phyloP scores from a whole-genome alignment of 106 monocot genomes.

The Allium cepa region DNA sequence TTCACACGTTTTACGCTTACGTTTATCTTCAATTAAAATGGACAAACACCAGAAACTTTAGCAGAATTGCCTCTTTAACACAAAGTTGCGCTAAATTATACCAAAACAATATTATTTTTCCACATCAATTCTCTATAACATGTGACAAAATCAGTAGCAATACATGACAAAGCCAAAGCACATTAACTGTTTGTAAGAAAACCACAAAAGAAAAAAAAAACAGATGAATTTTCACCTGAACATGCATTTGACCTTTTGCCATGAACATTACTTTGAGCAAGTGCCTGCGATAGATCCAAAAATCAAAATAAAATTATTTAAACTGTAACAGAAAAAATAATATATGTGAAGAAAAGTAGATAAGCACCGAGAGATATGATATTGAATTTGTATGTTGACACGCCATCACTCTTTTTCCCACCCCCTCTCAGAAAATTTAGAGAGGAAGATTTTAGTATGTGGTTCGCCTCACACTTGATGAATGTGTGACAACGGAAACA shows the following conservation, averaged over 20 bases:
- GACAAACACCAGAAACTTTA: no score
- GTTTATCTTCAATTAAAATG: no score
- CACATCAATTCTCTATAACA: not conserved
- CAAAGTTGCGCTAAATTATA: no score
- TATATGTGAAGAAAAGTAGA: not conserved
- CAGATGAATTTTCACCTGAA: not conserved
- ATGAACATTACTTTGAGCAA: not conserved
- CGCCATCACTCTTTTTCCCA: constrained; percentile 1
- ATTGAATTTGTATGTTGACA: not conserved
- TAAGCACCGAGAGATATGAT: constrained; percentile 2
- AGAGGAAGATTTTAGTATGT: not conserved
- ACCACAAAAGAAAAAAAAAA: not conserved
- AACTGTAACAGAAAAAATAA: not conserved
- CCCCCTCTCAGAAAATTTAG: not conserved
- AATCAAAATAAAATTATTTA: not conserved
- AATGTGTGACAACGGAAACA: no score
- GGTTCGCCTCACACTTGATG: no score
- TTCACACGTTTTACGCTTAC: no score
- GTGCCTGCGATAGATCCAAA: not conserved
- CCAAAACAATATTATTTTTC: no score
- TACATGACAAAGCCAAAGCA: not conserved
- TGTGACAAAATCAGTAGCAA: not conserved
- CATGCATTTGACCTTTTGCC: not conserved
- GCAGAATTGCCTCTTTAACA: no score
- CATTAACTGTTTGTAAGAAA: not conserved